Percentiles rank a stretch among this genome's conserved stretches.
Evolutionary conservation across 129 eudicot genomes (phyloP).

Genomic region (Pulicaria dysenterica): DNA sequence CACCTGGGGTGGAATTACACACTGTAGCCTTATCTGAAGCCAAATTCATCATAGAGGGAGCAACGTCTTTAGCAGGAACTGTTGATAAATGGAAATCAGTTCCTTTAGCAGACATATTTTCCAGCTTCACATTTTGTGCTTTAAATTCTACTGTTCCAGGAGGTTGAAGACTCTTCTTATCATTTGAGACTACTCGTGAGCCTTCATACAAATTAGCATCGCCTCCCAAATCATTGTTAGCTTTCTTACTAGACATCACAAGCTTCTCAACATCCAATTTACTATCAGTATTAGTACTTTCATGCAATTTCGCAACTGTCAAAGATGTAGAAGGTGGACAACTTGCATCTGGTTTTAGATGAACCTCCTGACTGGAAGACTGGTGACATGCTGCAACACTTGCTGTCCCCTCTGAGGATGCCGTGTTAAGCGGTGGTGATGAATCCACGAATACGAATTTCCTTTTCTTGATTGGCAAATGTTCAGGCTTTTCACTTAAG

Average conservation of each 20-base stretch:
- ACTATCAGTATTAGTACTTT: conserved; percentile 14
- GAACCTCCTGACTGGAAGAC: conserved; percentile 17
- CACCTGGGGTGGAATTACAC: conserved; percentile 7
- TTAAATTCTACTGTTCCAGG: neutral
- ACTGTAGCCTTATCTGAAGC: conserved; percentile 15
- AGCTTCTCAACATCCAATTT: conserved; percentile 27
- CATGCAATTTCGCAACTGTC: conserved; percentile 2
- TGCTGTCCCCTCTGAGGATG: conserved; percentile 14
- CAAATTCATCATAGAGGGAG: neutral
- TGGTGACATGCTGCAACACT: neutral
- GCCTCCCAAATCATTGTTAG: neutral
- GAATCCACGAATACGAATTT: conserved; percentile 29
- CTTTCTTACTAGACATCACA: conserved; percentile 1
- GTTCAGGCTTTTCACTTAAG: conserved; percentile 33
- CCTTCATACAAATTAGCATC: conserved; percentile 7
- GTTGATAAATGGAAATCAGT: conserved; percentile 6
- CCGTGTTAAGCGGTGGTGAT: conserved; percentile 27
- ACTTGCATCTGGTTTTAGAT: conserved; percentile 11
- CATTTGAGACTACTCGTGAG: conserved; percentile 8
- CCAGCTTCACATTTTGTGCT: conserved; percentile 19
- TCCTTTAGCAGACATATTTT: conserved; percentile 13
- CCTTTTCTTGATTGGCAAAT: conserved; percentile 51
- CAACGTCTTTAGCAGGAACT: conserved; percentile 9
- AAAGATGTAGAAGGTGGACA: conserved; percentile 10
- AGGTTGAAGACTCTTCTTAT: neutral